Evolutionary conservation across 495 filamentous ascomycete genomes (phyloP).

Genomic region (Echria macrotheca): DNA sequence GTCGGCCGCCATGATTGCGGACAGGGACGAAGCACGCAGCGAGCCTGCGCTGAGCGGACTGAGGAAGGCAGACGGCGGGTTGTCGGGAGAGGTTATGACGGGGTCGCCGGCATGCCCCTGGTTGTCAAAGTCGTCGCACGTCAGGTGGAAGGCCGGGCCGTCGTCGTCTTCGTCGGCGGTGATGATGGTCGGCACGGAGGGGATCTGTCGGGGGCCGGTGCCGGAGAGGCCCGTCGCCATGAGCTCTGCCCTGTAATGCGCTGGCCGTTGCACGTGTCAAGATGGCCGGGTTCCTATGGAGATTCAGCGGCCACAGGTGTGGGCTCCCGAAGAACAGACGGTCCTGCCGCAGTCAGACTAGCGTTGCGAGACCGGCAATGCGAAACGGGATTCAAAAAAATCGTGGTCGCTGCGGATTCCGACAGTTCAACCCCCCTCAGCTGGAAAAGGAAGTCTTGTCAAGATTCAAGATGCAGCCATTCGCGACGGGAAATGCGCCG

Average conservation of each 20-base stretch:
- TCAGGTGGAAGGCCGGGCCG: constrained; percentile 9
- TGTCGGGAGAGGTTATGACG: constrained; percentile 6
- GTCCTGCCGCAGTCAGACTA: not conserved
- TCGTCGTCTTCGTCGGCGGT: constrained; percentile 13
- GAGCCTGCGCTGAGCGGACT: constrained; percentile 14
- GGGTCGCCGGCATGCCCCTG: constrained; percentile 4
- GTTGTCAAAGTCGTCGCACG: constrained; percentile 17
- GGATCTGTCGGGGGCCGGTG: not conserved
- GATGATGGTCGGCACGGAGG: constrained; percentile 1
- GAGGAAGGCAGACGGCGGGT: constrained; percentile 14
- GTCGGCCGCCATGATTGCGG: constrained; percentile 31
- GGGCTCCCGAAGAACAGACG: too few relatives aligned
- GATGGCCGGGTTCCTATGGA: not conserved
- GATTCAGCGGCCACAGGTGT: not conserved
- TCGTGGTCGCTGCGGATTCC: too few relatives aligned
- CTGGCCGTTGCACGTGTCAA: not conserved
- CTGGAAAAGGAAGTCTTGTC: too few relatives aligned
- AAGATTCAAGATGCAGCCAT: too few relatives aligned
- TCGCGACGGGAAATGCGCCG: too few relatives aligned
- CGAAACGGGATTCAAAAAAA: not conserved
- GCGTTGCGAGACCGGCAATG: not conserved
- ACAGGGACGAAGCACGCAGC: constrained; percentile 12
- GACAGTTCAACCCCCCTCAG: too few relatives aligned
- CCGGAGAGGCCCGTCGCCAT: constrained; percentile 12
- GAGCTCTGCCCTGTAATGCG: constrained; percentile 4